These are phyloP conservation scores for Chaetomium sp. DNA, from an alignment of 2,329 filamentous ascomycete species.

Conservation along the genomic window DNA sequence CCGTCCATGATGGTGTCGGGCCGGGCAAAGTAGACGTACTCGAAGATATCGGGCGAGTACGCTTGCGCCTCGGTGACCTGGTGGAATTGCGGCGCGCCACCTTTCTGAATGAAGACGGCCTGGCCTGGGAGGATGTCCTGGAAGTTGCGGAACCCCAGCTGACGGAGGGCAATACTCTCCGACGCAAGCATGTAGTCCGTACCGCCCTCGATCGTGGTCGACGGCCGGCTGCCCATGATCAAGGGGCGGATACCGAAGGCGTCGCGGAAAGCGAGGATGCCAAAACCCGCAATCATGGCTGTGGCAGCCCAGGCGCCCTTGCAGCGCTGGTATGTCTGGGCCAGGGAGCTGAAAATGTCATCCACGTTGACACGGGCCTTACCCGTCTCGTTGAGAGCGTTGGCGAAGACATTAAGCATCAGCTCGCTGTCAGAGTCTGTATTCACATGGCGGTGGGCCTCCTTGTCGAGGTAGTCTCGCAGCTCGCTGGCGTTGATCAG, in stretches of 20 bases:
- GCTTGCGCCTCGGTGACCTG: constrained; percentile 69
- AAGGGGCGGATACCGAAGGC: constrained; percentile 81
- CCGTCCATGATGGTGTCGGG: constrained; percentile 84
- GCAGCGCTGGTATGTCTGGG: constrained; percentile 72
- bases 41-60: constrained; percentile 85
- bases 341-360: constrained; percentile 74
- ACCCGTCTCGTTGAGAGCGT: constrained; percentile 79
- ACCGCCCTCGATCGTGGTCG: constrained; percentile 60
- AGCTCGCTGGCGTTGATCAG: constrained; percentile 75
- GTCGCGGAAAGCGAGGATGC: constrained; percentile 77
- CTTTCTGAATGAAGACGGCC: constrained; percentile 83
- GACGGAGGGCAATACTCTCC: constrained; percentile 79
- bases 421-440: constrained; percentile 87
- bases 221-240: constrained; percentile 73
- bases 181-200: constrained; percentile 91
- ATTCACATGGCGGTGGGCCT: constrained; percentile 84
- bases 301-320: constrained; percentile 81
- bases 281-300: constrained; percentile 82
- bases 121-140: constrained; percentile 79
- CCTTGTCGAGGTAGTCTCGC: constrained; percentile 70
- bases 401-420: constrained; percentile 86
- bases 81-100: constrained; percentile 69
- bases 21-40: constrained; percentile 84
- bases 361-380: constrained; percentile 81
- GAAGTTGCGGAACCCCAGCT: constrained; percentile 78